Evolutionary conservation across 305 asterid genomes (phyloP).

Genomic region (Fraxinus dipetala): DNA sequence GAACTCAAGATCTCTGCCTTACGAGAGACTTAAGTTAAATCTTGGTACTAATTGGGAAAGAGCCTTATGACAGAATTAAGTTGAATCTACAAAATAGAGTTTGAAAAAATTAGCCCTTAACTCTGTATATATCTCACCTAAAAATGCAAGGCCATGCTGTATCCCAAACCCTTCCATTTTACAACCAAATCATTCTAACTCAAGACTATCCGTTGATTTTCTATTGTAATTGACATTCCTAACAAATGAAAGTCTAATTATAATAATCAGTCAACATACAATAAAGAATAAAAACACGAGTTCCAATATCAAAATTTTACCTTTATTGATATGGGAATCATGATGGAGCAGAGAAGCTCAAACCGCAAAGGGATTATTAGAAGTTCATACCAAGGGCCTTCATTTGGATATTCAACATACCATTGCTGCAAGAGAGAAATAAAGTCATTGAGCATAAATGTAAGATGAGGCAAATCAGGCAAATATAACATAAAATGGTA

Average conservation of each 20-base stretch:
- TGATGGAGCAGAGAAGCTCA: slow-evolving; percentile 97
- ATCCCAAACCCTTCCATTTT: not conserved
- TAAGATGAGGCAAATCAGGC: slow-evolving; percentile 2
- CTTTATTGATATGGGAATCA: slow-evolving; percentile 99
- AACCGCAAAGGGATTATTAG: slow-evolving; percentile 94
- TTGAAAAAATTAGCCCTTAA: not conserved
- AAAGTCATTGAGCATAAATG: slow-evolving; percentile 24
- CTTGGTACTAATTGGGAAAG: too few species aligned
- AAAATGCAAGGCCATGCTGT: not conserved
- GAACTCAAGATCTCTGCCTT: too few species aligned
- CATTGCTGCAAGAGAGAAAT: slow-evolving; percentile 64
- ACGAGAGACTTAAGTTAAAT: too few species aligned
- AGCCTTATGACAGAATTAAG: too few species aligned
- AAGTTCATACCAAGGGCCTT: slow-evolving; percentile 98
- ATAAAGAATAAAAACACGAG: slow-evolving; percentile 13
- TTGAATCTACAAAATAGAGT: not conserved
- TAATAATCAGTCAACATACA: not conserved
- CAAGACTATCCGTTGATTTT: not conserved
- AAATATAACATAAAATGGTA: not conserved
- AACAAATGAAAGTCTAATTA: slow-evolving; percentile 5
- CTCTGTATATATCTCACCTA: not conserved
- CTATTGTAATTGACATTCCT: slow-evolving; percentile 10
- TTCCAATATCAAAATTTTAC: slow-evolving; percentile 34
- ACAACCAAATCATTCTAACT: not conserved
- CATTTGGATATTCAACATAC: slow-evolving; percentile 88